Evolutionary conservation across 78 protist genomes (phyloP).

Genomic region (Tieghemostelium lacteum): DNA sequence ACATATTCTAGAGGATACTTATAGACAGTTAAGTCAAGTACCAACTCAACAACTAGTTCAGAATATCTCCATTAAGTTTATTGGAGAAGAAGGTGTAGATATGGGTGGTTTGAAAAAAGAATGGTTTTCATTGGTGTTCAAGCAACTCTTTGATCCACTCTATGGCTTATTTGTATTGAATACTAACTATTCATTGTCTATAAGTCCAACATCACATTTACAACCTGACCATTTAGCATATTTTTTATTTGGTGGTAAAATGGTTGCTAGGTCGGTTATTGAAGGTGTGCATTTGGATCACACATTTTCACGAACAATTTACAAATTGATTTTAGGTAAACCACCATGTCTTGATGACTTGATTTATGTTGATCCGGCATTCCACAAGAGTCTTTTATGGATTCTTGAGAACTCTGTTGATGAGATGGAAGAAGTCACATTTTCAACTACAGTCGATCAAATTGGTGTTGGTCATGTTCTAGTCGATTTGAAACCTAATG

Average conservation of each 20-base stretch:
- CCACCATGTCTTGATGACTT: constrained; percentile 18
- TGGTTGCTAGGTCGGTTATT: constrained; percentile 22
- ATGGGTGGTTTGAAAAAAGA: constrained; percentile 59
- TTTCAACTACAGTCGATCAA: constrained; percentile 16
- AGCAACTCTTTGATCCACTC: constrained; percentile 10
- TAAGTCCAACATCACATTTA: constrained; percentile 5
- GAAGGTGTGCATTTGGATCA: constrained; percentile 40
- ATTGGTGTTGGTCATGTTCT: not conserved
- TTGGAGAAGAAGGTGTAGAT: constrained; percentile 43
- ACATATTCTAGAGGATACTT: constrained; percentile 24
- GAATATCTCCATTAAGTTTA: constrained; percentile 12
- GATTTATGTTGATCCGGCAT: constrained; percentile 24
- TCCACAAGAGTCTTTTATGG: constrained; percentile 22
- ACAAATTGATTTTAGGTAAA: constrained; percentile 13
- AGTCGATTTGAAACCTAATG: constrained; percentile 22
- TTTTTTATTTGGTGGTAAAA: constrained; percentile 27
- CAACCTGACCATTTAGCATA: constrained; percentile 4
- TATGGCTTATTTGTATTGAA: constrained; percentile 20
- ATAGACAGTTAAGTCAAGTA: not conserved
- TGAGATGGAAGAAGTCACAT: constrained; percentile 52
- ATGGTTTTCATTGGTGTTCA: constrained; percentile 25
- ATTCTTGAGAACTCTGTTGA: constrained; percentile 28
- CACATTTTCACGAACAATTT: constrained; percentile 23
- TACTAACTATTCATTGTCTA: constrained; percentile 17
- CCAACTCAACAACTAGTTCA: constrained; percentile 5